phyloP scores from a whole-genome alignment of 1,284 basidiomycete genomes.

The Calocybe gambosa region DNA sequence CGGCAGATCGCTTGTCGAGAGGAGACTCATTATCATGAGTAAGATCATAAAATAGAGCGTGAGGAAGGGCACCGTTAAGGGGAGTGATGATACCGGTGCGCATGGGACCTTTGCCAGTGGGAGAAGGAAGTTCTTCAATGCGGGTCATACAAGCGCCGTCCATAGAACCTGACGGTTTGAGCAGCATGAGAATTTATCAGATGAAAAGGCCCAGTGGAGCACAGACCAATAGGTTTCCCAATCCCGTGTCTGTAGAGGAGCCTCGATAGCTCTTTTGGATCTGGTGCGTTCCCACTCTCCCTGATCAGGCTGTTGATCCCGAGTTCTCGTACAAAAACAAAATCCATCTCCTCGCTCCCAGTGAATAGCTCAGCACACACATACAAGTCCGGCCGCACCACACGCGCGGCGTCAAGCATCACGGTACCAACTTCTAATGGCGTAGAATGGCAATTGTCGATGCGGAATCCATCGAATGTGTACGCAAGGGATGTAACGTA shows the following conservation, averaged over 20 bases:
- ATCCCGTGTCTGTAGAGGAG: constrained; percentile 84
- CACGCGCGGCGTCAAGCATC: constrained; percentile 88
- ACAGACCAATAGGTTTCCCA: constrained; percentile 81
- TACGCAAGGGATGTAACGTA: constrained; percentile 79
- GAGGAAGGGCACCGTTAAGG: constrained; percentile 79
- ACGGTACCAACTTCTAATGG: constrained; percentile 89
- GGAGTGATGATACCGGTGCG: constrained; percentile 72
- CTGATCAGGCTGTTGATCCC: constrained; percentile 90
- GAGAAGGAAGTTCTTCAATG: constrained; percentile 68
- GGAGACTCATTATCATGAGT: constrained; percentile 96
- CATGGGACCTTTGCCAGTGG: constrained; percentile 72
- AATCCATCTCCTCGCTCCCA: constrained; percentile 90
- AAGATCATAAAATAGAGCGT: constrained; percentile 89
- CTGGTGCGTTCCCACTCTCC: constrained; percentile 86
- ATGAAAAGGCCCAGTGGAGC: not conserved
- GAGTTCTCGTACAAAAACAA: constrained; percentile 83
- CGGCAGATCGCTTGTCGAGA: constrained; percentile 81
- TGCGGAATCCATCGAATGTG: constrained; percentile 91
- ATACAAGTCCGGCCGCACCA: constrained; percentile 87
- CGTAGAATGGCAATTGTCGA: constrained; percentile 98
- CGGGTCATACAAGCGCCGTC: constrained; percentile 78
- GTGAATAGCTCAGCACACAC: constrained; percentile 97
- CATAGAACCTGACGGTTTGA: constrained; percentile 68
- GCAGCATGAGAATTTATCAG: not conserved
- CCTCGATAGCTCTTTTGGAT: constrained; percentile 82